Evolutionary conservation across 768 basidiomycete genomes (phyloP), one percentile per base, ranked within the genome.

Genomic region (Termitomyces sp.): DNA sequence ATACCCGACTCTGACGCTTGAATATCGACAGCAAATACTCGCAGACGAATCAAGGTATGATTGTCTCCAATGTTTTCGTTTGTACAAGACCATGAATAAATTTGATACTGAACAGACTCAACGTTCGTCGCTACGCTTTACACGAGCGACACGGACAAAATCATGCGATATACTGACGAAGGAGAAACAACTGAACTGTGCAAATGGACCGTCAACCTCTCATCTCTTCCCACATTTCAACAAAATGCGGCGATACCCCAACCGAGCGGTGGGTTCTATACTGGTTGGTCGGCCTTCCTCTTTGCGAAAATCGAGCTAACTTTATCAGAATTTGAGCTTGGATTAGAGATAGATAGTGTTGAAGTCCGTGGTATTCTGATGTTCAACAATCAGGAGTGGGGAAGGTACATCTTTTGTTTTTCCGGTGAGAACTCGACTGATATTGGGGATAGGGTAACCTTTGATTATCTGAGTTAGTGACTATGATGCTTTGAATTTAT

Each of bases 181-280:
- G 88, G 88, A 30, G 88, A 88, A 65, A 85, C 82, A 4, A 73
- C 68, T 59, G 88, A 91, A 67, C 72, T 91, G 48, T 91, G 89
- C 75, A 87, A 88, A 72, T 94, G 92, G 92, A 92, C 88, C 10
- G 91, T 94, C 35, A 87, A 94, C 70, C 77, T 94, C 52, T 82
- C 83, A 44, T 79, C 86, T 26, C 72, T 94, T 53, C 92, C 92
- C 40, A 84, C 83, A 50, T 93, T 92, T 76, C 86, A 82, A 67
- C 83, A 85, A 60, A 86, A 87, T 62, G 86, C 87, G 51, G 73
- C 72, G n/a, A 65, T 76, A 57, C 78, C 83, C 10, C 76, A 80
- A 44, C 68, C 74, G 40, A 75, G 76, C 10, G n/a, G 46, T 50
- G 90, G 90, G 9, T 93, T 92, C 72, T 94, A 90, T 66, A 90